Base-by-base conservation (phyloP, 2,329 filamentous ascomycete species). In the Neofusicoccum kwambonambiense region DNA sequence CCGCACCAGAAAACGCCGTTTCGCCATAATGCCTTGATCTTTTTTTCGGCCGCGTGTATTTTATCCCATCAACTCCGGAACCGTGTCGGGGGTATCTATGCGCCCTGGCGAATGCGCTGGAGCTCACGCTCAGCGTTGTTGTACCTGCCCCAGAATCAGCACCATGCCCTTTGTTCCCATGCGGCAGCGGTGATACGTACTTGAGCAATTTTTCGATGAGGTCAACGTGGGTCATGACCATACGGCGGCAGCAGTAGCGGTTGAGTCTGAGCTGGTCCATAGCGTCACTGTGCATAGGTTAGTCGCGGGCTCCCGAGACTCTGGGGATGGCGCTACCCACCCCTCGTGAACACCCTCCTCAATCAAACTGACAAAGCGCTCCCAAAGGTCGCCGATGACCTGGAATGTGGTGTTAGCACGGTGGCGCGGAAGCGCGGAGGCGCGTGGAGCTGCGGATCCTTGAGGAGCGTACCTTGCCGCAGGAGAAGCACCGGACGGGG, bases 181-280 rank as follows among this genome's bases (percentile, higher is more conserved):
- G 3, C 13, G 8, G 7, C n/a, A 7, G 7, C 9, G 22, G 17
- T 3, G n/a, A 6, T 19, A 73, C 74, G 69, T 76, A 78, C 74
- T 78, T 78, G 68, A 99, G 87, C 58, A 99, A 87, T 82, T 99
- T 99, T 85, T 99, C 95, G 72, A 99, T 97, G 68, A 99, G 84
- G 78, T 99, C 95, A 73, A 99, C 95, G 80, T 99, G 95, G 66
- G 95, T 99, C 91, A 99, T 97, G 79, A 99, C 89, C 95, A 99
- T 99, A 75, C 95, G 90, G 72, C 95, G 91, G 83, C 95, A 99
- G 86, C 95, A 99, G 84, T 99, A 99, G 72, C 95, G 88, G 80
- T 92, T 94, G 75, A 96, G 90, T 64, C 93, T 93, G 62, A 99
- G 88, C 76, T 93, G 87, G 79, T 98, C 93, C 90, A 99, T 96